Base-by-base conservation (phyloP, 805 yeast species). In the Clavispora carvajalis region DNA sequence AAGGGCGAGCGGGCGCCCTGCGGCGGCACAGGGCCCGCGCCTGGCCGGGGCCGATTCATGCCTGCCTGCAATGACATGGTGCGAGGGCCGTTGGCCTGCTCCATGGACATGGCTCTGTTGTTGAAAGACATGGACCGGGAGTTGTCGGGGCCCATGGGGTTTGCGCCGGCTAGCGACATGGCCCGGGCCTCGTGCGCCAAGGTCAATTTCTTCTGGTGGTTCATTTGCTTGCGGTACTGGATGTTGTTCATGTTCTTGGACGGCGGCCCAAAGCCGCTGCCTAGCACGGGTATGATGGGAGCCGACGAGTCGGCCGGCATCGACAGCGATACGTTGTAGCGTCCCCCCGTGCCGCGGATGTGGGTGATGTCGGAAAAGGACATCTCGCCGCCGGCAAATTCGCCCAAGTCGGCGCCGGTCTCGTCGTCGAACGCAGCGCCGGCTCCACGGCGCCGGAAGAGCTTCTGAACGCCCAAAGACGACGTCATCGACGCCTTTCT, bases 281-380 rank as follows among this genome's bases (percentile, higher is more conserved):
- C 67, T 3, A 85, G 40, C 0, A 88, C 83, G 6, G 95, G 95
- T 29, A 85, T 84, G 46, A 82, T 78, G 7, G 93, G 90, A 0
- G 87, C 73, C 0, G 90, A 73, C 46, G 82, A 87, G 40, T 67
- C 58, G 6, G 58, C 39, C 23, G 54, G 48, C 12, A 30, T 56
- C 37, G 33, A 62, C 45, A 37, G 70, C 23, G 49, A 65, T 15
- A 73, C 65, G 3, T 82, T 82, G 54, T 82, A 82, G 18, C 54
- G 39, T 23, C 86, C 76, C 5, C 85, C 85, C 29, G 83, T 71
- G 48, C 81, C 86, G 37, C 82, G 66, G 2, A 81, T 61, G 36
- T 80, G 81, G 18, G 79, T 65, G 8, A 85, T 64, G 52, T 85
- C 90, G 46, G 76, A 78, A 47, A 82, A 80, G 0, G 87, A 75